Evolutionary conservation across 257 asterid genomes (phyloP).

Genomic region (Nicotiana noctiflora): DNA sequence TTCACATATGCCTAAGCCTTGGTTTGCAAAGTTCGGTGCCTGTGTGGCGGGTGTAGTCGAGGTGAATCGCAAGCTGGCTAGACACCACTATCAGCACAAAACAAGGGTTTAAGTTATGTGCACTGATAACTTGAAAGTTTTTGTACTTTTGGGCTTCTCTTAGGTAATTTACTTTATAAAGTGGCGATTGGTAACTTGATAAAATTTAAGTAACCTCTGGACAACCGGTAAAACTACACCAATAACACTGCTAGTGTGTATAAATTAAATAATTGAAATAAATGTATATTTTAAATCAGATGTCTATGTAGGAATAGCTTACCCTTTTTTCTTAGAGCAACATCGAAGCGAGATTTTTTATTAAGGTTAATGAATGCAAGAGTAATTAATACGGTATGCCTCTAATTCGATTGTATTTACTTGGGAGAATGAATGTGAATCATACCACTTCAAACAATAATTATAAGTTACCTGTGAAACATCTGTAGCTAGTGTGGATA

Average conservation of each 20-base stretch:
- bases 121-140: too few species aligned
- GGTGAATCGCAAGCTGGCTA: too few species aligned
- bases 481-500: not conserved
- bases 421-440: not conserved
- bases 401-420: not conserved
- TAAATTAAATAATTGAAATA: not conserved
- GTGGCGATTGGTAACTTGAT: not conserved
- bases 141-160: too few species aligned
- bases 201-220: too few species aligned
- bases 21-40: too few species aligned
- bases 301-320: not conserved
- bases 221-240: not conserved
- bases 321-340: not conserved
- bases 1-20: too few species aligned
- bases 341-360: too few species aligned
- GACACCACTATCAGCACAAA: too few species aligned
- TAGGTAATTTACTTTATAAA: not conserved
- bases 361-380: not conserved
- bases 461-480: not conserved
- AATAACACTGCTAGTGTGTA: not conserved
- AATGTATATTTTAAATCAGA: not conserved
- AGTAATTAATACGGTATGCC: not conserved
- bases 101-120: too few species aligned
- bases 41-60: too few species aligned
- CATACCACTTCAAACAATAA: not conserved